These are phyloP conservation scores for Alternaria tenuissima DNA, from an alignment of 2,329 filamentous ascomycete genomes.

Conservation along the genomic window DNA sequence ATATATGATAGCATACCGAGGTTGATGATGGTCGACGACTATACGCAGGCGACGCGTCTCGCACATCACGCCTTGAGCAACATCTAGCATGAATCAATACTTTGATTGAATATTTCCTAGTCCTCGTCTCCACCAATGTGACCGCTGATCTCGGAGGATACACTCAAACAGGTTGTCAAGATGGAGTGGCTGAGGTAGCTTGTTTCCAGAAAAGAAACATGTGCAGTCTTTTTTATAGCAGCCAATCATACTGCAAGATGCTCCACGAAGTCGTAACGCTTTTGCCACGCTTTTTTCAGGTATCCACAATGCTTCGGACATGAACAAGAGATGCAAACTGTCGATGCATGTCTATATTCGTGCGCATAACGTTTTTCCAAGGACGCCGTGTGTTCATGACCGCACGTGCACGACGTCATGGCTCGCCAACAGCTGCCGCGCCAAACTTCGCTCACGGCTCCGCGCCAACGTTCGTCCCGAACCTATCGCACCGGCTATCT, in stretches of 20 bases:
- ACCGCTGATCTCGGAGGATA: not conserved
- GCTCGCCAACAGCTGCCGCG: not conserved
- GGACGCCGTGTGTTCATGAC: not conserved
- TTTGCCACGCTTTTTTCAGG: not conserved
- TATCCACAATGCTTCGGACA: not conserved
- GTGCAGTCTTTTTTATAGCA: not conserved
- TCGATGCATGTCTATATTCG: not conserved
- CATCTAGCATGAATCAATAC: not conserved
- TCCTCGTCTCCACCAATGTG: not conserved
- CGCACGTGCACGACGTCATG: conserved; percentile 18
- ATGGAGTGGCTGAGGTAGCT: not conserved
- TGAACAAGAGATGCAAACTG: not conserved
- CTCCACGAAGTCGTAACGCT: not conserved
- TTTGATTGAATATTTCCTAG: not conserved
- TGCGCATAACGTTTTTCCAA: conserved; percentile 1
- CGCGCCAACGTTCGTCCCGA: conserved; percentile 3
- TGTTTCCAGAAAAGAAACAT: conserved; percentile 1
- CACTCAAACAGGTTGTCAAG: not conserved
- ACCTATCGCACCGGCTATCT: conserved; percentile 5
- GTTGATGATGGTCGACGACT: not conserved
- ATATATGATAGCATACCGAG: conserved; percentile 5
- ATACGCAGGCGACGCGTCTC: not conserved
- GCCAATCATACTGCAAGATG: not conserved
- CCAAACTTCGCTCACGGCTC: conserved; percentile 4
- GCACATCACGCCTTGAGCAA: not conserved